phyloP scores from a whole-genome alignment of 2,329 filamentous ascomycete species.

The Penicillium sp. region DNA sequence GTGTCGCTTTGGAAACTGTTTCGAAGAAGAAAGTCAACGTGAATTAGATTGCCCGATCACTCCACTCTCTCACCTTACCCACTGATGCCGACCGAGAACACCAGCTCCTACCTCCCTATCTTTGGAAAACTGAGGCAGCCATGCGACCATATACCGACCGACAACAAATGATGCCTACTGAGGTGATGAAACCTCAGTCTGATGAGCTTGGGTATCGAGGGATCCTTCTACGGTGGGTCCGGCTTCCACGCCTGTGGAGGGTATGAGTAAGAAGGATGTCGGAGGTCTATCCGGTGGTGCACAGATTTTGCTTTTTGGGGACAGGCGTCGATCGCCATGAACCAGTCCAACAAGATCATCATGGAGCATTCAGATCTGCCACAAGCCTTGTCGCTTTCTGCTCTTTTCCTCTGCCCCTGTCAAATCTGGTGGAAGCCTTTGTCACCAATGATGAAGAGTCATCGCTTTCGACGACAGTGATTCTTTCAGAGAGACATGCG shows the following conservation, averaged over 20 bases:
- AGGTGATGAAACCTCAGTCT: too few relatives aligned
- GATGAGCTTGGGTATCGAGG: background rate
- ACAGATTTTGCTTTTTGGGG: background rate
- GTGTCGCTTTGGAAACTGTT: background rate
- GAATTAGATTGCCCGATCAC: background rate
- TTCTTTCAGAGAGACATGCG: background rate
- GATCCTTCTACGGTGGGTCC: background rate
- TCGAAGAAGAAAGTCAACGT: background rate
- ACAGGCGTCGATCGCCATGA: background rate
- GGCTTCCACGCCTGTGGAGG: background rate
- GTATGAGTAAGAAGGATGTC: background rate
- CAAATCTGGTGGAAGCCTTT: background rate
- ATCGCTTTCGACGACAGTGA: background rate
- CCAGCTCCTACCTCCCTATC: background rate
- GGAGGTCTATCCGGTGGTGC: background rate
- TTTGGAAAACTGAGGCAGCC: background rate
- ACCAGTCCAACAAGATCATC: background rate
- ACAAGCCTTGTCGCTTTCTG: background rate
- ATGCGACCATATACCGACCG: background rate
- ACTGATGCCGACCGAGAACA: background rate
- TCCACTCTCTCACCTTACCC: background rate
- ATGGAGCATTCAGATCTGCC: background rate
- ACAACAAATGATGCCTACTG: background rate
- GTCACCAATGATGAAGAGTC: background rate
- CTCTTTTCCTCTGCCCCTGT: background rate